Evolutionary conservation across 257 asterid genomes (phyloP), one percentile per base, ranked within the genome.

Genomic region (Fraxinus quadrangulata): DNA sequence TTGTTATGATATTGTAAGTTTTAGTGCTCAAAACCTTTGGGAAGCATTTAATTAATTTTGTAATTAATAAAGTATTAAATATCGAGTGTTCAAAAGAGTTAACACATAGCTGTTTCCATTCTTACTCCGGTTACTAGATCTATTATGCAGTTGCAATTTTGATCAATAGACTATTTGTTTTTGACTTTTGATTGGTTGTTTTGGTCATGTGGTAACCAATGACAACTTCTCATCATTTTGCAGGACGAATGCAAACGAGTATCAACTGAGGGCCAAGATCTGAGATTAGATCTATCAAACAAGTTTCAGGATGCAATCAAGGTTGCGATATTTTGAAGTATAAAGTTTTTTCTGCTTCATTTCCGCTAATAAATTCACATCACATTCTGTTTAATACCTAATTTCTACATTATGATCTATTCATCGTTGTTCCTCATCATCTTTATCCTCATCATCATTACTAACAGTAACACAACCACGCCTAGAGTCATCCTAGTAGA

Each of bases 201-300:
- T 77, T 12, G 6, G 8, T 61, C 4, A 4, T 65, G 54, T 63
- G 66, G 76, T 63, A 72, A 54, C 16, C 67, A 24, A 51, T 59
- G 36, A 37, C 33, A 2, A 40, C 17, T 79, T 59, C 67, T 75
- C 59, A 73, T 66, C 70, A 31, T 56, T 74, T 74, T 83, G 79
- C 88, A 96, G 99, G 97, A 96, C 71, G 99, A 96, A 86, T 96
- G 99, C 90, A 96, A 88, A 79, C 86, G 92, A 73, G 97, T 90
- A 54, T 93, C 98, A 26, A 36, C 94, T 4, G 98, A 92, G 83
- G 92, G 98, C 79, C 99, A 96, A 81, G 88, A 83, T 83, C 83
- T 96, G 92, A 90, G 99, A 89, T 67, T 89, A 84, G 98, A 93
- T 82, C 89, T 93, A 40, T 93, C 98, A 71, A 92, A 89, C 89